Conservation (phyloP, 1,284 basidiomycete species). For the Cutaneotrichosporon sp. region DNA sequence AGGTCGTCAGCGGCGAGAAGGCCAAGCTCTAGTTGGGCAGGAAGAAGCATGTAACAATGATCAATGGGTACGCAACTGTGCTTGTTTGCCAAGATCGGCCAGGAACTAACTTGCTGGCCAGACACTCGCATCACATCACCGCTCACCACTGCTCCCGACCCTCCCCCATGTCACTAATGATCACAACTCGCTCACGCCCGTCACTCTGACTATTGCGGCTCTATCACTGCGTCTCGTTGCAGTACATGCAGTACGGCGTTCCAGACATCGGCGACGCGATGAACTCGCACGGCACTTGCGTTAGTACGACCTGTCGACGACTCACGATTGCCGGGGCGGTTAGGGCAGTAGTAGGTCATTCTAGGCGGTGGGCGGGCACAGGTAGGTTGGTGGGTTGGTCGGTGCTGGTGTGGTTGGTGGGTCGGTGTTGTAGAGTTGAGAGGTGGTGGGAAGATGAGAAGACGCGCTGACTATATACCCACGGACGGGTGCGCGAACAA, state of each 20-base stretch:
- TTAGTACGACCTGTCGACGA: background rate
- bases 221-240: background rate
- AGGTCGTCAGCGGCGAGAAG: conserved; percentile 13
- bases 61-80: background rate
- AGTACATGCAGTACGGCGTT: background rate
- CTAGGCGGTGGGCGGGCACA: background rate
- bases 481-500: too few species aligned
- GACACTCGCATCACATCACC: background rate
- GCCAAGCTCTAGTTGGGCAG: conserved; percentile 18
- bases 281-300: background rate
- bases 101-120: too few species aligned
- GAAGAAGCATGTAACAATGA: background rate
- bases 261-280: background rate
- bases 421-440: background rate
- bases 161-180: too few species aligned
- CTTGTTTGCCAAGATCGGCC: too few species aligned
- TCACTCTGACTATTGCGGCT: background rate
- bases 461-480: too few species aligned
- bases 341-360: background rate
- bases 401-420: too few species aligned
- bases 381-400: too few species aligned
- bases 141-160: too few species aligned
- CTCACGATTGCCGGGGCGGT: background rate
- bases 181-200: too few species aligned
- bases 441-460: too few species aligned